These are phyloP conservation scores for Arthrobotrys musiformis DNA, from an alignment of 2,329 filamentous ascomycete species.

Conservation along the genomic window DNA sequence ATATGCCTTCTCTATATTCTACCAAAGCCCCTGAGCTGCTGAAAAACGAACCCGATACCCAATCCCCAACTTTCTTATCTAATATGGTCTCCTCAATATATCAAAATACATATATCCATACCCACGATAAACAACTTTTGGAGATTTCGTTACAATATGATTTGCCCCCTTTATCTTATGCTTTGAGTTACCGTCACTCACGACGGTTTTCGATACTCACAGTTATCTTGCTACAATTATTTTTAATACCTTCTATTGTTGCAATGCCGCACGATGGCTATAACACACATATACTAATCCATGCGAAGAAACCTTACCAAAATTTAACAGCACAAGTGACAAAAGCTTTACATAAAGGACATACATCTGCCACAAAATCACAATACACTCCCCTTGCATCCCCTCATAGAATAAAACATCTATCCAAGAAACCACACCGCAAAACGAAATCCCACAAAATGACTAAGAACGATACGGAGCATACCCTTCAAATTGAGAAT, in stretches of 20 bases:
- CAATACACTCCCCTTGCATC: neutral
- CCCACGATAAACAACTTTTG: too few species aligned
- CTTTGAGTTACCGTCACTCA: neutral
- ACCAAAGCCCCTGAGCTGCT: neutral
- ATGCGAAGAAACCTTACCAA: conserved; percentile 18
- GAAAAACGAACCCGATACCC: neutral
- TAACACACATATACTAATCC: conserved; percentile 7
- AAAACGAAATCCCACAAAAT: conserved; percentile 21
- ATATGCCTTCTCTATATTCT: neutral
- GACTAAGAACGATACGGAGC: conserved; percentile 16
- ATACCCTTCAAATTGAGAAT: conserved; percentile 27
- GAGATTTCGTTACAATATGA: neutral
- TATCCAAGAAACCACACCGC: neutral
- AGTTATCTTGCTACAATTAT: conserved; percentile 15
- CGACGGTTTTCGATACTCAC: neutral
- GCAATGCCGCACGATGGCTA: conserved; percentile 18
- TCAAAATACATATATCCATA: neutral
- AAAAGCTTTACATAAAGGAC: neutral
- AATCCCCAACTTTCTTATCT: neutral
- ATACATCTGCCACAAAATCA: neutral
- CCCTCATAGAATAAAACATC: neutral
- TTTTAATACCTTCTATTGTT: conserved; percentile 12
- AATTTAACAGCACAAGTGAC: conserved; percentile 4
- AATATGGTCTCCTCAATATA: too few species aligned
- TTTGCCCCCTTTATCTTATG: neutral